phyloP scores from a whole-genome alignment of 2,329 filamentous ascomycete species.

The Sodiomyces alkalinus region DNA sequence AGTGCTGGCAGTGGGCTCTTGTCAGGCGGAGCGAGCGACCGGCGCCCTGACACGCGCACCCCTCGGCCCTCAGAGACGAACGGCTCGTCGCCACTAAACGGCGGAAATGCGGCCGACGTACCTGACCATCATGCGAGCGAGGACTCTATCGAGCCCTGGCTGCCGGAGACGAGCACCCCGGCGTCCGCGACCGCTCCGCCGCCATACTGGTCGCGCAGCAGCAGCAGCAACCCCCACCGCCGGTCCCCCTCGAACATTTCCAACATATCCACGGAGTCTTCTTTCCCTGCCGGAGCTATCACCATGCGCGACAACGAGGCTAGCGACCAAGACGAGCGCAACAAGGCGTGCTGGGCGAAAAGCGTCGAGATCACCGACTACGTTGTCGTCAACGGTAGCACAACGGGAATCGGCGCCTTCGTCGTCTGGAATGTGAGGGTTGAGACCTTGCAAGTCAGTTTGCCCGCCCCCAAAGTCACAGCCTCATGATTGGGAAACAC shows the following conservation, averaged over 20 bases:
- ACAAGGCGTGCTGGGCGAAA: conserved; percentile 48
- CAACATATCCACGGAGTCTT: conserved; percentile 32
- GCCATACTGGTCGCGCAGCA: conserved; percentile 25
- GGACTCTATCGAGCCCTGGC: background rate
- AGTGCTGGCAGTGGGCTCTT: conserved; percentile 5
- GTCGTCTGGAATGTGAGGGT: conserved; percentile 89
- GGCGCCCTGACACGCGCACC: background rate
- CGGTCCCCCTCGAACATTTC: conserved; percentile 18
- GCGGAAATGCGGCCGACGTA: no score
- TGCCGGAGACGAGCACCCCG: conserved; percentile 5
- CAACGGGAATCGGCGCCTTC: conserved; percentile 63
- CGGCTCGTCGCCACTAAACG: no score
- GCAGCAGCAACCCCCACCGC: conserved; percentile 16
- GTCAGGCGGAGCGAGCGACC: background rate
- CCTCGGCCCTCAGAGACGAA: no score
- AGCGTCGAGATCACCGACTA: conserved; percentile 44
- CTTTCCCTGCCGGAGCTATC: conserved; percentile 38
- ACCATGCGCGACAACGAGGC: conserved; percentile 48
- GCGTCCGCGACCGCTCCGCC: conserved; percentile 22
- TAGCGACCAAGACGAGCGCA: conserved; percentile 31
- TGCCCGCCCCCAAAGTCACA: no score
- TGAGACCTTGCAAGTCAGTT: conserved; percentile 64
- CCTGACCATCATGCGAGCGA: no score
- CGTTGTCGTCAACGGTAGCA: conserved; percentile 39
- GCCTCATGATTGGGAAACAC: no score